These are phyloP conservation scores for Neurospora sp. DNA, from an alignment of 2,329 filamentous ascomycete species.

Conservation along the genomic window DNA sequence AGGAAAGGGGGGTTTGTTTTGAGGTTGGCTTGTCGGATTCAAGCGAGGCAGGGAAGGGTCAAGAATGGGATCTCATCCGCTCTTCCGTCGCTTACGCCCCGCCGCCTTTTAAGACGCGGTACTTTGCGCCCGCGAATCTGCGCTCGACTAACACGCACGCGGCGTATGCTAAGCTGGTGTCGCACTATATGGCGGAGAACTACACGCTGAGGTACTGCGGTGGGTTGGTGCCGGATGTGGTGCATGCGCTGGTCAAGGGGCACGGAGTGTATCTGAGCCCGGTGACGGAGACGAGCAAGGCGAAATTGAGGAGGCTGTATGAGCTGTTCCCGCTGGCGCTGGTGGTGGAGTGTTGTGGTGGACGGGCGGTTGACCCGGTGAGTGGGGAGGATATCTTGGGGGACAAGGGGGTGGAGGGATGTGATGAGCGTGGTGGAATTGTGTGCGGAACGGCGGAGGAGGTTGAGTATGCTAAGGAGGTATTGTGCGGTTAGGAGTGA, in stretches of 20 bases:
- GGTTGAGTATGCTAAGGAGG: constrained; percentile 25
- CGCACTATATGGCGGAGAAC: constrained; percentile 36
- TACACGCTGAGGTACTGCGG: constrained; percentile 53
- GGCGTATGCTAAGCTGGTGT: constrained; percentile 39
- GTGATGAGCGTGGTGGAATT: constrained; percentile 40
- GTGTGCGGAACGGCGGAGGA: constrained; percentile 41
- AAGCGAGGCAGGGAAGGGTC: background rate
- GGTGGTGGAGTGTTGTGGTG: constrained; percentile 49
- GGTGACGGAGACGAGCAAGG: constrained; percentile 37
- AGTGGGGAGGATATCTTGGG: constrained; percentile 31
- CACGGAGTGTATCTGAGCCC: constrained; percentile 53
- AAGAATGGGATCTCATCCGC: constrained; percentile 30
- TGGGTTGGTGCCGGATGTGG: constrained; percentile 50
- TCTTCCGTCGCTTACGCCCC: constrained; percentile 27
- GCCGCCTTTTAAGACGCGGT: constrained; percentile 38
- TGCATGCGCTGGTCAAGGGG: constrained; percentile 49
- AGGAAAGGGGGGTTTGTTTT: constrained; percentile 30
- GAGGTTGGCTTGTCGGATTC: constrained; percentile 35
- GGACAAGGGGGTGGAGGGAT: constrained; percentile 25
- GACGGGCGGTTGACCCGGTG: constrained; percentile 40
- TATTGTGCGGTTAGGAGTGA: constrained; percentile 2
- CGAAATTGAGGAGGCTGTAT: constrained; percentile 49
- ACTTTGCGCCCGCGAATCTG: constrained; percentile 54
- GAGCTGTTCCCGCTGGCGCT: constrained; percentile 52
- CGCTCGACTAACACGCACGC: constrained; percentile 42